A percentile compares a stretch with the other conserved stretches of the same genome.
Conservation (phyloP, 352 stramenopile species). For the Hyaloperonospora brassicae region DNA sequence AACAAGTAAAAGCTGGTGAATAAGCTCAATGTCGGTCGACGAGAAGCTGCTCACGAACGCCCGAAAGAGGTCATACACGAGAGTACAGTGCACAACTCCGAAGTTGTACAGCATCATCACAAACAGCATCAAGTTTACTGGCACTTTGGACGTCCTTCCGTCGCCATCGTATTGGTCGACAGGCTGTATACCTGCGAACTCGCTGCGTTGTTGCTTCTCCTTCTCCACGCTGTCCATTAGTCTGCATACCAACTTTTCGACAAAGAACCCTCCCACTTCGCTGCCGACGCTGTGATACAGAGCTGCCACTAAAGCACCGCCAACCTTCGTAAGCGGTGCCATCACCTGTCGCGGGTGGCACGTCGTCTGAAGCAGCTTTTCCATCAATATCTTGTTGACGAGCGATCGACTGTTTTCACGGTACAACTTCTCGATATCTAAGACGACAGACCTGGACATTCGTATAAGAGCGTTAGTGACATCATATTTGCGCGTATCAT, state of each 20-base stretch:
- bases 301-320: slow-evolving; percentile 52
- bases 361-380: slow-evolving; percentile 60
- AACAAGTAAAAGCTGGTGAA: slow-evolving; percentile 78
- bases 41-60: slow-evolving; percentile 70
- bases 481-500: not conserved
- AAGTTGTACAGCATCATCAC: slow-evolving; percentile 89
- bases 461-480: slow-evolving; percentile 7
- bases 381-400: slow-evolving; percentile 69
- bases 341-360: slow-evolving; percentile 66
- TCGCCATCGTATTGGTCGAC: slow-evolving; percentile 22
- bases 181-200: slow-evolving; percentile 9
- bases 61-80: slow-evolving; percentile 88
- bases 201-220: slow-evolving; percentile 20
- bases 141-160: slow-evolving; percentile 45
- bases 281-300: slow-evolving; percentile 75
- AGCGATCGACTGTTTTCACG: slow-evolving; percentile 56
- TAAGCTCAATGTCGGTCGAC: slow-evolving; percentile 77
- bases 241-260: slow-evolving; percentile 68
- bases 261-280: slow-evolving; percentile 74
- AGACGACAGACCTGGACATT: slow-evolving; percentile 39
- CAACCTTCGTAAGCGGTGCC: slow-evolving; percentile 71
- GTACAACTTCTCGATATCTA: slow-evolving; percentile 82
- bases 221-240: slow-evolving; percentile 42
- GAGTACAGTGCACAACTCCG: slow-evolving; percentile 78
- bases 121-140: slow-evolving; percentile 80